Percentiles rank a stretch among this genome's conserved stretches.
These are phyloP conservation scores for Gnomoniopsis smithogilvyi DNA, from an alignment of 2,329 filamentous ascomycete species.

Conservation along the genomic window DNA sequence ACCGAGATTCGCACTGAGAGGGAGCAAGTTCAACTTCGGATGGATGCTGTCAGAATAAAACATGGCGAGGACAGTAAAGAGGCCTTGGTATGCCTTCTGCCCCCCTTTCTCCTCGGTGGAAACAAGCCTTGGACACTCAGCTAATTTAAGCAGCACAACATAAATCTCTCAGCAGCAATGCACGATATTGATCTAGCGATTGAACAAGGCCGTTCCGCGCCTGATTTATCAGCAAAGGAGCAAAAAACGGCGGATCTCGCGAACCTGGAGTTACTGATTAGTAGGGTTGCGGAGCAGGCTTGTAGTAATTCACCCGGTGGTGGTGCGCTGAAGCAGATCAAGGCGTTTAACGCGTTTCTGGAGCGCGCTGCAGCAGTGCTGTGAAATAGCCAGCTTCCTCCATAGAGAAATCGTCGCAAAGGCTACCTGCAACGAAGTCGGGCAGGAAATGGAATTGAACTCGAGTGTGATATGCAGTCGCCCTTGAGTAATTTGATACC, in stretches of 20 bases:
- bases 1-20: constrained; percentile 55
- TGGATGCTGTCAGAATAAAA: constrained; percentile 59
- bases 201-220: constrained; percentile 39
- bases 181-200: constrained; percentile 59
- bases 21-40: constrained; percentile 59
- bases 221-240: constrained; percentile 41
- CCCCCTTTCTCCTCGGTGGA: neutral
- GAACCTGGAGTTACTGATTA: constrained; percentile 56
- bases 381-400: constrained; percentile 32
- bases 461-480: no score
- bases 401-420: neutral
- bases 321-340: constrained; percentile 50
- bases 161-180: constrained; percentile 55
- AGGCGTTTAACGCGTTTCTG: constrained; percentile 61
- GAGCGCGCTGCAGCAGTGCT: constrained; percentile 57
- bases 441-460: neutral
- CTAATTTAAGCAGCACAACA: constrained; percentile 34
- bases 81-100: constrained; percentile 43
- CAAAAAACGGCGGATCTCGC: constrained; percentile 49
- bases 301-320: constrained; percentile 47
- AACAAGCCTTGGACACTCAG: neutral
- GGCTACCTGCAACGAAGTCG: neutral
- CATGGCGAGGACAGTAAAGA: constrained; percentile 54
- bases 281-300: constrained; percentile 51
- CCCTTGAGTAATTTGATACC: no score